Evolutionary conservation across 352 stramenopile genomes (phyloP).

Genomic region (Globisporangium acanthophoron): DNA sequence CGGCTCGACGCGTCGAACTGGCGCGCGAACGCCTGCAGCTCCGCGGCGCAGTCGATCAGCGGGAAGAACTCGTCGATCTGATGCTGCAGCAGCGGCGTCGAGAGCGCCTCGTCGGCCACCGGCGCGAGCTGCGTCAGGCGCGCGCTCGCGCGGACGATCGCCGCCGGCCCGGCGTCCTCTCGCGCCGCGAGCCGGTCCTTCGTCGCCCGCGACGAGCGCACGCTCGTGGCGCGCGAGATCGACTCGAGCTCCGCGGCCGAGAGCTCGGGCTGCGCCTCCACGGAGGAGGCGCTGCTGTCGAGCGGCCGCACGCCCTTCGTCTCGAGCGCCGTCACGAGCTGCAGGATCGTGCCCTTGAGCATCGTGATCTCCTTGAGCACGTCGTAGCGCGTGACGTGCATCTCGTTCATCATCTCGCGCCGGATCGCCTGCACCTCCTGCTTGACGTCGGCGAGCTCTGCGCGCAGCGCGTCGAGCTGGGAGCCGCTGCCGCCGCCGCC

Average conservation of each 20-base stretch:
- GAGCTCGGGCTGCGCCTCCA: constrained; percentile 17
- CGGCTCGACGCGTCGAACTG: constrained; percentile 42
- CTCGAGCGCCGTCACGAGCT: constrained; percentile 40
- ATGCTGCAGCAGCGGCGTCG: constrained; percentile 49
- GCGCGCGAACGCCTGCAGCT: constrained; percentile 37
- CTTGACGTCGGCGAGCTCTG: constrained; percentile 59
- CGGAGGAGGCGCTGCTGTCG: constrained; percentile 8
- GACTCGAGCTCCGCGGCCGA: constrained; percentile 36
- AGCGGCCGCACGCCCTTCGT: constrained; percentile 16
- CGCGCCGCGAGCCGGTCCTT: constrained; percentile 36
- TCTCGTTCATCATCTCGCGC: constrained; percentile 81
- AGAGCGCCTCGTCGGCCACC: constrained; percentile 62
- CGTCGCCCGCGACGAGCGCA: constrained; percentile 41
- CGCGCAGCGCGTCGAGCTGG: constrained; percentile 31
- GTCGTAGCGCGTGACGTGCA: constrained; percentile 80
- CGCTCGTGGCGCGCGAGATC: constrained; percentile 40
- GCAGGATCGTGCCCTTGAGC: constrained; percentile 70
- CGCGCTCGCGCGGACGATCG: constrained; percentile 23
- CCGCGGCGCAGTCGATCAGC: constrained; percentile 54
- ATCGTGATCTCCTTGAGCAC: constrained; percentile 80
- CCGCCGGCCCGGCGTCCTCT: constrained; percentile 16
- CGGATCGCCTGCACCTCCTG: constrained; percentile 59
- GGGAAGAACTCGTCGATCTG: constrained; percentile 85
- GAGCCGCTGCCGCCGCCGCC: background rate
- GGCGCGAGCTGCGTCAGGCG: constrained; percentile 59